These are phyloP conservation scores for Cladosporium sp. DNA, from an alignment of 2,329 filamentous ascomycete genomes.

Conservation along the genomic window DNA sequence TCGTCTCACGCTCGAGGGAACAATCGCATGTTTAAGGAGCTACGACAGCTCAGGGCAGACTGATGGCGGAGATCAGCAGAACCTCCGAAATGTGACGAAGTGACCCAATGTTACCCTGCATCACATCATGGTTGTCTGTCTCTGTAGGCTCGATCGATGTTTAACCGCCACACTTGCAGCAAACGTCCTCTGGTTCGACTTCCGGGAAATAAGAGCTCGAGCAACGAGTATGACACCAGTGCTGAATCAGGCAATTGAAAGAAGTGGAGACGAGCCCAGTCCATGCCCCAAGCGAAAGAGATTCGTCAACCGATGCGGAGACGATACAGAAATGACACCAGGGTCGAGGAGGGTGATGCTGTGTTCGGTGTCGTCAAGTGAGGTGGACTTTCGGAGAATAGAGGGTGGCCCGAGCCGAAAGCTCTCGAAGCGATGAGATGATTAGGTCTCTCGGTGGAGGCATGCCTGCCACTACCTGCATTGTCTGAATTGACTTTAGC, in stretches of 20 bases:
- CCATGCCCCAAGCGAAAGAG: background rate
- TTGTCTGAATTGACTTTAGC: constrained; percentile 3
- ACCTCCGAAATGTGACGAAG: background rate
- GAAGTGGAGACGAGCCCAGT: background rate
- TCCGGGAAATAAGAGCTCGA: background rate
- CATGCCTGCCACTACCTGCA: background rate
- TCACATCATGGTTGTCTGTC: background rate
- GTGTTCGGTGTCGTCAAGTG: background rate
- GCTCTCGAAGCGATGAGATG: background rate
- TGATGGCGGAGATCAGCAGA: background rate
- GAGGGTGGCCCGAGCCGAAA: background rate
- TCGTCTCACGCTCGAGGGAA: background rate
- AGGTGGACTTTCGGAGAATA: background rate
- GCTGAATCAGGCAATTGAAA: background rate
- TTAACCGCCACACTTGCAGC: background rate
- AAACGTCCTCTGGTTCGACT: background rate
- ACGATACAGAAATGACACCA: background rate
- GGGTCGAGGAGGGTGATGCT: background rate
- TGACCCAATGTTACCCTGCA: constrained; percentile 9
- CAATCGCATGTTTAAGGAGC: constrained; percentile 2
- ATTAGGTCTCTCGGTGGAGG: no score
- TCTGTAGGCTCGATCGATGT: background rate
- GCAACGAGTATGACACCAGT: background rate
- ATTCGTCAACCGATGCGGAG: background rate
- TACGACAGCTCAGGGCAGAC: background rate